Evolutionary conservation across 345 rosid species (phyloP), one percentile per base, ranked within the genome.

Genomic region (Ricinus communis): DNA sequence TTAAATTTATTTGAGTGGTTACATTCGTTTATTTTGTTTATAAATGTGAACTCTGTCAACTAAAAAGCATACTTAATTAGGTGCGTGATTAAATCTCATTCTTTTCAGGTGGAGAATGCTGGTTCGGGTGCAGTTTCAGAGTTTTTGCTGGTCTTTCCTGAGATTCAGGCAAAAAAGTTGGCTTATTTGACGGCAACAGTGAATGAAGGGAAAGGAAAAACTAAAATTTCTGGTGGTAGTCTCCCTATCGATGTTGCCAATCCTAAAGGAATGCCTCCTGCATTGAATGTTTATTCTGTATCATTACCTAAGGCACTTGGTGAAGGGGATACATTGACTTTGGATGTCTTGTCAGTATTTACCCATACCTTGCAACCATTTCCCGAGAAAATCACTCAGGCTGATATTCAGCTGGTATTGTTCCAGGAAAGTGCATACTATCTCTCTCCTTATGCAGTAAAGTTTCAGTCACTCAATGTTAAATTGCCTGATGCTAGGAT

Each of bases 351-450:
- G 57, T 85, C 88, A 33, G 91, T 84, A 9, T 91, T 86, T 65
- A 85, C 92, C 40, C 90, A 80, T 57, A 71, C 78, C 12, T 76
- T 95, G 84, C 81, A 65, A 68, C 96, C 96, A 0, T 83, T 91
- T 82, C 99, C 99, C 1, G 94, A 91, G 84, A 81, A 89, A 77
- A 96, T 93, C 25, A 83, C 78, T 22, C 99, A 96, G 83, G 88
- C 87, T 71, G 97, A 91, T 73, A 80, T 83, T 67, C 99, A 96
- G 82, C 96, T 96, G 66, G 90, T 93, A 36, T 73, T 93, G 76
- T 88, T 82, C 73, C 88, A 88, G 79, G 99, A 93, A 46, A 91
- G 86, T 66, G 88, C 93, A 2, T 66, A 88, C 72, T 93, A 77
- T 77, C 89, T 96, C 49, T 83, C 96, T 55, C 97, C 98, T 63